Evolutionary conservation across 139 green algal species (phyloP).

Genomic region (Monoraphidium neglectum): DNA sequence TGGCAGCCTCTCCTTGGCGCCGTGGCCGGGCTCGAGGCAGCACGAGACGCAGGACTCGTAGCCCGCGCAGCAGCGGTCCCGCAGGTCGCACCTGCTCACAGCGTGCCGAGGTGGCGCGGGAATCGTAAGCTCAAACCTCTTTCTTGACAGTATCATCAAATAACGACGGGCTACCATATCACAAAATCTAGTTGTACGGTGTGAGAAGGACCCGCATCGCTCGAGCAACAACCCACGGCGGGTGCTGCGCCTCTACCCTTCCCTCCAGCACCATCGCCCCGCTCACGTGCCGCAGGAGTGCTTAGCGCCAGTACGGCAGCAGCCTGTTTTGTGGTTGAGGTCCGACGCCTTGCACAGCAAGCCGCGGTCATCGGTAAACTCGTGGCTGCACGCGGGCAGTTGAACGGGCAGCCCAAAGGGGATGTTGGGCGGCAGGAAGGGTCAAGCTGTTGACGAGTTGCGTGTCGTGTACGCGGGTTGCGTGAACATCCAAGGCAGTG

Average conservation of each 20-base stretch:
- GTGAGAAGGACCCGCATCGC: no score
- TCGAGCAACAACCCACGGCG: no score
- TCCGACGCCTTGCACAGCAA: conserved; percentile 52
- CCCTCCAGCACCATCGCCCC: neutral
- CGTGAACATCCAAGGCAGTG: no score
- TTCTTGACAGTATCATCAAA: no score
- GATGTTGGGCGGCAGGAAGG: no score
- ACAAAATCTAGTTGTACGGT: no score
- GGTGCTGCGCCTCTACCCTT: no score
- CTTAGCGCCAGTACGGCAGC: conserved; percentile 57
- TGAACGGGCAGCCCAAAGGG: no score
- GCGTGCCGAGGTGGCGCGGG: neutral
- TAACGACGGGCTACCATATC: no score
- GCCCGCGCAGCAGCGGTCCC: conserved; percentile 71
- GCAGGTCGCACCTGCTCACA: conserved; percentile 54
- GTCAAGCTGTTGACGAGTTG: no score
- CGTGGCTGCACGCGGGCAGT: no score
- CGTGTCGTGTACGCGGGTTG: no score
- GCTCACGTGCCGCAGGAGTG: conserved; percentile 52
- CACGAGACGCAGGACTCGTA: conserved; percentile 86
- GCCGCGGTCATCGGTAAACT: conserved; percentile 59
- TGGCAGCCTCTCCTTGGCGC: conserved; percentile 17
- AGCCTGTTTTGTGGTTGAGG: conserved; percentile 60
- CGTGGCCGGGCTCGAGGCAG: conserved; percentile 65
- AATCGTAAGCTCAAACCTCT: neutral